Evolutionary conservation across 1,139 yeast genomes (phyloP).

Genomic region (Wickerhamomyces sp.): DNA sequence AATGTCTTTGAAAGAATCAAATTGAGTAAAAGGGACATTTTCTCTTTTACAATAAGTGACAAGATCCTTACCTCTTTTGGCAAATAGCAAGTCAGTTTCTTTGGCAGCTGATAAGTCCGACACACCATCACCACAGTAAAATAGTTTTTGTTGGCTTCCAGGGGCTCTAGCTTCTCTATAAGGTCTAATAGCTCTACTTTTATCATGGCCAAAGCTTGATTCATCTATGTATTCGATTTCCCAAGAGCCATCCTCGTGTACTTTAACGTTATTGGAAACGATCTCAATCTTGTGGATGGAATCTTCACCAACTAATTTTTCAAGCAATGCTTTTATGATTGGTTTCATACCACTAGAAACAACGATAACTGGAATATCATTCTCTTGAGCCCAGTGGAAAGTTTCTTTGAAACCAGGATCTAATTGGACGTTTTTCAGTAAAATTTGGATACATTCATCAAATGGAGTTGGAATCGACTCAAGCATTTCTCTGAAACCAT

Average conservation of each 20-base stretch:
- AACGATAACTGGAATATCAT: conserved; percentile 73
- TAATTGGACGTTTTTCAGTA: conserved; percentile 57
- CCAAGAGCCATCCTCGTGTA: conserved; percentile 64
- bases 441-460: conserved; percentile 70
- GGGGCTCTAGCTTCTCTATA: conserved; percentile 45
- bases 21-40: conserved; percentile 79
- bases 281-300: conserved; percentile 73
- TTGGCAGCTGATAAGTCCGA: conserved; percentile 92
- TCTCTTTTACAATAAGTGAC: conserved; percentile 80
- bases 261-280: conserved; percentile 71
- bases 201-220: conserved; percentile 90
- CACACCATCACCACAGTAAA: conserved; percentile 97
- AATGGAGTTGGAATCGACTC: conserved; percentile 73
- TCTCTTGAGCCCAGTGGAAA: conserved; percentile 69
- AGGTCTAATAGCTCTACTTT: conserved; percentile 74
- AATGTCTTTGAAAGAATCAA: conserved; percentile 72
- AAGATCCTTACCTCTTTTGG: conserved; percentile 88
- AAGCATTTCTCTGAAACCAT: conserved; percentile 82
- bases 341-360: conserved; percentile 94
- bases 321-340: conserved; percentile 71
- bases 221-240: conserved; percentile 81
- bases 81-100: conserved; percentile 89
- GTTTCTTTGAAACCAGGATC: conserved; percentile 90
- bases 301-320: conserved; percentile 70
- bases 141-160: conserved; percentile 42